Evolutionary conservation across 495 filamentous ascomycete genomes (phyloP).

Genomic region (Trypethelium eluteriae): DNA sequence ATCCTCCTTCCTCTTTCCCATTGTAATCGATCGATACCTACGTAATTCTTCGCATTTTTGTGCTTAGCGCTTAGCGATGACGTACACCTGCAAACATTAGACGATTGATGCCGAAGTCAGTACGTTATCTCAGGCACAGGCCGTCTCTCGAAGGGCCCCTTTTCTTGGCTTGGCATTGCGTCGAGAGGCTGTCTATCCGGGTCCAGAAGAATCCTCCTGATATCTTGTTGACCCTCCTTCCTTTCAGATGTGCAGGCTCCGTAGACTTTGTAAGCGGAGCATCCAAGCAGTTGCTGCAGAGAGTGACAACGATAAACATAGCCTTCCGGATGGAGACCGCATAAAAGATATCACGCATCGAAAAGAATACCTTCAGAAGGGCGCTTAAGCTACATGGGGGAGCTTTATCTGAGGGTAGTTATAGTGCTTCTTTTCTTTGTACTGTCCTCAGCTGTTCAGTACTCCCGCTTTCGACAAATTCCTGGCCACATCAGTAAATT

Average conservation of each 20-base stretch:
- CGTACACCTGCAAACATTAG: background rate
- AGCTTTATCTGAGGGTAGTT: background rate
- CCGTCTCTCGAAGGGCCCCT: background rate
- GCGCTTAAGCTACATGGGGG: background rate
- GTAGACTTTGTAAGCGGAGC: background rate
- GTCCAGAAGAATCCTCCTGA: background rate
- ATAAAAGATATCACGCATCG: background rate
- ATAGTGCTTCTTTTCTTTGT: background rate
- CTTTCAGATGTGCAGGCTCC: background rate
- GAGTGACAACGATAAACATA: background rate
- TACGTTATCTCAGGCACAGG: background rate
- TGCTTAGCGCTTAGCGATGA: background rate
- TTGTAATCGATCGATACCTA: background rate
- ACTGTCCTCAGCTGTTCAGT: background rate
- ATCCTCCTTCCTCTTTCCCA: background rate
- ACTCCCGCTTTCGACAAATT: background rate
- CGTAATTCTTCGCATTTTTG: background rate
- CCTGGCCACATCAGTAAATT: slow-evolving; percentile 18
- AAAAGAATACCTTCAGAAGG: background rate
- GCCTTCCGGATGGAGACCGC: background rate
- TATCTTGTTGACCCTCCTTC: background rate
- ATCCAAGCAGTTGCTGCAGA: background rate
- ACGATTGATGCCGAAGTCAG: background rate
- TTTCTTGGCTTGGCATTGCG: background rate
- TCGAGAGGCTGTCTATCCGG: slow-evolving; percentile 7